Conservation (phyloP, 1,284 basidiomycete genomes). For the Fomitopsis palustris region DNA sequence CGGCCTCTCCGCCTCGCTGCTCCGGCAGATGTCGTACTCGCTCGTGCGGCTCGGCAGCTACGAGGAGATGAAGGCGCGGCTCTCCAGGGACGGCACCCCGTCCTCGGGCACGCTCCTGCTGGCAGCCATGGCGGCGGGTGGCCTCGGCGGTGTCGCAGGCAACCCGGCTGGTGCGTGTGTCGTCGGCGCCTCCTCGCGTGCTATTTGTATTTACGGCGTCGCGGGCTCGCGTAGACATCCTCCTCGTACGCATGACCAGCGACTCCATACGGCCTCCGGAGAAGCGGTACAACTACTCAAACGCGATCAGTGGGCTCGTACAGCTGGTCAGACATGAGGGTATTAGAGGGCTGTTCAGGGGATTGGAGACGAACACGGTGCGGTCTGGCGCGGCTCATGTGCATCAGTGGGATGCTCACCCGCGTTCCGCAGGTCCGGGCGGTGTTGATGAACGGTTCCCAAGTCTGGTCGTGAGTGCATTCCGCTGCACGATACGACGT, state of each 20-base stretch:
- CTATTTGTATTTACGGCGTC: constrained; percentile 3
- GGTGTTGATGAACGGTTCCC: constrained; percentile 84
- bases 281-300: constrained; percentile 73
- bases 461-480: constrained; percentile 80
- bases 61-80: constrained; percentile 65
- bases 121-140: constrained; percentile 71
- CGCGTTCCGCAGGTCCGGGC: constrained; percentile 53
- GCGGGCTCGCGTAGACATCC: constrained; percentile 44
- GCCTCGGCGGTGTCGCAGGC: constrained; percentile 74
- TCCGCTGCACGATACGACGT: neutral
- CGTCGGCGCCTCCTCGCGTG: neutral
- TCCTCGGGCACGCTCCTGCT: constrained; percentile 54
- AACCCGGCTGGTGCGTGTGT: constrained; percentile 67
- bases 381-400: constrained; percentile 14
- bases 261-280: constrained; percentile 74
- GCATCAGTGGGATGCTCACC: neutral
- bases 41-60: constrained; percentile 85
- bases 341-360: constrained; percentile 63
- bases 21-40: constrained; percentile 92
- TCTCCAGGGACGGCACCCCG: constrained; percentile 46
- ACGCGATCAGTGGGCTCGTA: constrained; percentile 69
- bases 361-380: constrained; percentile 79
- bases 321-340: constrained; percentile 72
- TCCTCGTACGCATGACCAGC: constrained; percentile 88
- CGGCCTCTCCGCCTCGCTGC: constrained; percentile 79